These are phyloP conservation scores for Capsicum pubescens DNA, from an alignment of 257 asterid species.

Conservation along the genomic window DNA sequence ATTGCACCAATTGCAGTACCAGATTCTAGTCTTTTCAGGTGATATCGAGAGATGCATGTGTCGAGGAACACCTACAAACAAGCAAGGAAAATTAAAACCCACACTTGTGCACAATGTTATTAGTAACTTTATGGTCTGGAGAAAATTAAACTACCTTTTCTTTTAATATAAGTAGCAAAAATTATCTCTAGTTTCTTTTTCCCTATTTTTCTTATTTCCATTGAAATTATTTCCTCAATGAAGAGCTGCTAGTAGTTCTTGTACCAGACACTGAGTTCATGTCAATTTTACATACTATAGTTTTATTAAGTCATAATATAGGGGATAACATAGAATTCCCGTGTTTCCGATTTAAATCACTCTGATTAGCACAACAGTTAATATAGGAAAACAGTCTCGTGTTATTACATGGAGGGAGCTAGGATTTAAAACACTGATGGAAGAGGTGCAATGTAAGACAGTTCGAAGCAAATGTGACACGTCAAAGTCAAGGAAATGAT, in stretches of 20 bases:
- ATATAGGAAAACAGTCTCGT: background rate
- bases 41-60: conserved; percentile 81
- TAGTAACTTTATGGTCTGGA: conserved; percentile 4
- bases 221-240: conserved; percentile 17
- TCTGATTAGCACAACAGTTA: background rate
- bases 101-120: background rate
- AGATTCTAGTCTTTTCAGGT: conserved; percentile 69
- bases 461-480: conserved; percentile 11
- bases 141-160: background rate
- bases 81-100: background rate
- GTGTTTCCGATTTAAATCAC: conserved; percentile 8
- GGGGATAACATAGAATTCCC: background rate
- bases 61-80: conserved; percentile 70
- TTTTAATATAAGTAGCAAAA: background rate
- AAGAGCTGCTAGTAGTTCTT: background rate
- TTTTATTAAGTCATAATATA: background rate
- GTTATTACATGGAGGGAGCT: conserved; percentile 4
- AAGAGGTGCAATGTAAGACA: background rate
- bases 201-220: background rate
- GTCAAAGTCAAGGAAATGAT: conserved; percentile 10
- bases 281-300: background rate
- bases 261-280: conserved; percentile 1
- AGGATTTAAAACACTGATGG: background rate
- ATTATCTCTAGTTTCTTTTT: background rate
- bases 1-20: conserved; percentile 98